Percentiles rank a stretch among this genome's conserved stretches.
Conservation (phyloP, 805 yeast genomes). For the Candida montana region DNA sequence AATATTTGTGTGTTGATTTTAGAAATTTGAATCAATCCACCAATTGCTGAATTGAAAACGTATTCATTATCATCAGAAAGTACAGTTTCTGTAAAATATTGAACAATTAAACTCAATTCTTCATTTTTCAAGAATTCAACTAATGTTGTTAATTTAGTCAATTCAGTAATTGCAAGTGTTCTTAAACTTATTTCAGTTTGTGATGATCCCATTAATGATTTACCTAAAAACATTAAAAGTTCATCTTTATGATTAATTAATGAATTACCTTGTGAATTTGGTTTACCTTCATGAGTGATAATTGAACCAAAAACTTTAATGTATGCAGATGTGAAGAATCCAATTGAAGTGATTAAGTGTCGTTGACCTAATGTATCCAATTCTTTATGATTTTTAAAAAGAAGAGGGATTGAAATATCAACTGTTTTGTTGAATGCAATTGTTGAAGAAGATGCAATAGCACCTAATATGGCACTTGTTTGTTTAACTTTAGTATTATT, state of each 20-base stretch:
- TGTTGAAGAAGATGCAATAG: conserved; percentile 44
- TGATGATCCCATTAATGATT: conserved; percentile 62
- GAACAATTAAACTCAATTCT: conserved; percentile 60
- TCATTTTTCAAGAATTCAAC: conserved; percentile 41
- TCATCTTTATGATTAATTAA: conserved; percentile 55
- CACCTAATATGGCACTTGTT: conserved; percentile 54
- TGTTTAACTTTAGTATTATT: conserved; percentile 55
- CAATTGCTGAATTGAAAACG: conserved; percentile 47
- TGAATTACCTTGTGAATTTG: conserved; percentile 26
- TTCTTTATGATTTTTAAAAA: conserved; percentile 32
- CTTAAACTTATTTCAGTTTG: conserved; percentile 64
- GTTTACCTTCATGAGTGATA: not conserved
- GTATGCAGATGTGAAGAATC: conserved; percentile 51
- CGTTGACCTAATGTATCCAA: conserved; percentile 55
- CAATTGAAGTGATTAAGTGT: conserved; percentile 51
- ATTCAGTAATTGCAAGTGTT: conserved; percentile 58
- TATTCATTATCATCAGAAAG: conserved; percentile 45
- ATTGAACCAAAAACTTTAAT: conserved; percentile 37
- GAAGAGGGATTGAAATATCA: conserved; percentile 38
- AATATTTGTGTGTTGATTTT: conserved; percentile 38
- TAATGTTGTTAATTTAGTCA: conserved; percentile 51
- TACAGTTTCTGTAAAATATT: conserved; percentile 58
- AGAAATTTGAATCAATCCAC: conserved; percentile 44
- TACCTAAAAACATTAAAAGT: conserved; percentile 61
- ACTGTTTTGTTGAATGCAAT: conserved; percentile 44